Evolutionary conservation across 257 asterid species (phyloP).

Genomic region (Plantago major): DNA sequence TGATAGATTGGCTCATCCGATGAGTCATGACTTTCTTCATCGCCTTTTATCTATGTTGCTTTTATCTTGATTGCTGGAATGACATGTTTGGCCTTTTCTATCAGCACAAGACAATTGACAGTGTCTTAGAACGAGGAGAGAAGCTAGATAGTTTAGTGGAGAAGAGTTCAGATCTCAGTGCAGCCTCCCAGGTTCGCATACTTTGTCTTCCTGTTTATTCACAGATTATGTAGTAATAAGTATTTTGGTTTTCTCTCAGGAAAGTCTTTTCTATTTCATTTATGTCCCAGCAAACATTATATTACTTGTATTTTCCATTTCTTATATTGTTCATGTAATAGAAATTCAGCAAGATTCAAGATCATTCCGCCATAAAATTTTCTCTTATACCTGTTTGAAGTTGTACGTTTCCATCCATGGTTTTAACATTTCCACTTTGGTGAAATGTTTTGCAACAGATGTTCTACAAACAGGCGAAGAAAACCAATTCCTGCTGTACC

Average conservation of each 20-base stretch:
- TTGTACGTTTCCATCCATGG: not conserved
- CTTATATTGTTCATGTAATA: no score
- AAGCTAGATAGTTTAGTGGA: slow-evolving; percentile 93
- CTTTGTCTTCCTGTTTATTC: not conserved
- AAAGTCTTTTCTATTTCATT: no score
- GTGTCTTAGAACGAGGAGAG: slow-evolving; percentile 87
- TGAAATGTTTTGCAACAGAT: slow-evolving; percentile 43
- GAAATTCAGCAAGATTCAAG: no score
- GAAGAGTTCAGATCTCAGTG: slow-evolving; percentile 92
- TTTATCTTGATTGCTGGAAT: no score
- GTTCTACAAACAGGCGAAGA: slow-evolving; percentile 94
- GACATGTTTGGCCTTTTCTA: slow-evolving; percentile 18
- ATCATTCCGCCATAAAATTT: slow-evolving; percentile 24
- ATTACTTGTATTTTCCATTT: not conserved
- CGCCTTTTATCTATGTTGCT: no score
- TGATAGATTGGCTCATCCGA: not conserved
- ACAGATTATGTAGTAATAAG: not conserved
- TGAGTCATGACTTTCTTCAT: no score
- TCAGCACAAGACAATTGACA: slow-evolving; percentile 96
- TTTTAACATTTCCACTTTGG: not conserved
- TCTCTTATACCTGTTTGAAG: not conserved
- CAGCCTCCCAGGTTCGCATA: slow-evolving; percentile 81
- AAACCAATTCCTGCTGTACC: slow-evolving; percentile 81
- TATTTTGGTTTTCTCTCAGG: not conserved
- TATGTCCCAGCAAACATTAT: not conserved